Conservation (phyloP, 371 early-diverging fungal genomes). For the Apophysomyces sp. region DNA sequence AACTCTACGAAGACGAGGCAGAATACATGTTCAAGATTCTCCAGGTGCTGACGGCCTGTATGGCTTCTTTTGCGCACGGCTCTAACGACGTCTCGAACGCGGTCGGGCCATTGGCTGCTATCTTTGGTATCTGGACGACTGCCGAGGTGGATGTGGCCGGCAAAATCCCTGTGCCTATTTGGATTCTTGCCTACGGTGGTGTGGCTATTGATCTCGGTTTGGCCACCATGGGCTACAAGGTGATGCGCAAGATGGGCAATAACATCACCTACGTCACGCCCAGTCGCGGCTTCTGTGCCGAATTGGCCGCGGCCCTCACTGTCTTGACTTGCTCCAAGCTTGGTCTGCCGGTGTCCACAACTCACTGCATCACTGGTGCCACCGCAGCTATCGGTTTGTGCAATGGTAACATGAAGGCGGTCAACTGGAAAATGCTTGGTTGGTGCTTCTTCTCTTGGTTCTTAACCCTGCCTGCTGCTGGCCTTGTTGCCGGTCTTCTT, state of each 20-base stretch:
- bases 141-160: slow-evolving; percentile 51
- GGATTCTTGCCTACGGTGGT: slow-evolving; percentile 83
- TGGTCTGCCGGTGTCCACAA: slow-evolving; percentile 85
- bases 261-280: slow-evolving; percentile 85
- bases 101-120: slow-evolving; percentile 72
- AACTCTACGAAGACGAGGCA: slow-evolving; percentile 73
- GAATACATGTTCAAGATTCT: slow-evolving; percentile 85
- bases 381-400: slow-evolving; percentile 81
- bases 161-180: slow-evolving; percentile 64
- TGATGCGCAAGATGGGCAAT: slow-evolving; percentile 81
- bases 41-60: slow-evolving; percentile 83
- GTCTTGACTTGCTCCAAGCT: slow-evolving; percentile 85
- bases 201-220: slow-evolving; percentile 82
- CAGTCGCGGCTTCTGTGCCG: slow-evolving; percentile 84
- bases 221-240: slow-evolving; percentile 65
- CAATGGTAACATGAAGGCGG: slow-evolving; percentile 66
- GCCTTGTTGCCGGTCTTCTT: slow-evolving; percentile 63
- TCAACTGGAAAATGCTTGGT: slow-evolving; percentile 82
- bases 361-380: slow-evolving; percentile 90
- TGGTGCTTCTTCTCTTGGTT: slow-evolving; percentile 78
- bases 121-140: slow-evolving; percentile 71
- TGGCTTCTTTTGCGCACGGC: slow-evolving; percentile 89
- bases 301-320: slow-evolving; percentile 81
- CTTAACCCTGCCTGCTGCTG: slow-evolving; percentile 79
- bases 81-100: slow-evolving; percentile 92